A percentile compares a stretch with the other conserved stretches of the same genome.
Evolutionary conservation across 306 rosid genomes (phyloP).

Genomic region (Neltuma alba): DNA sequence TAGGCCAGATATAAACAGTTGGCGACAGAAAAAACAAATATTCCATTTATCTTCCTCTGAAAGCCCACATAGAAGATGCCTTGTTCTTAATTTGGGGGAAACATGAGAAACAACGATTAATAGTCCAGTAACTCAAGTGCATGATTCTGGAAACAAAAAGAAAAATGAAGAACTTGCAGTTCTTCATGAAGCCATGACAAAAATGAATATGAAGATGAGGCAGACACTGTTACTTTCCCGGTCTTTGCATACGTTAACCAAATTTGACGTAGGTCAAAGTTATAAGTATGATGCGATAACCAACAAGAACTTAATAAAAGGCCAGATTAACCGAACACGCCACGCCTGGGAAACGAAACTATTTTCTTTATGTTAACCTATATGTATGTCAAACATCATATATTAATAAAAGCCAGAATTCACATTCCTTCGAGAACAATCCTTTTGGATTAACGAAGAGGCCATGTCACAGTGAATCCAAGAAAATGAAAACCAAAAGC

Average conservation of each 20-base stretch:
- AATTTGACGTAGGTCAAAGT: neutral
- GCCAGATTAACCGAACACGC: neutral
- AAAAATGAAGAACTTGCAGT: neutral
- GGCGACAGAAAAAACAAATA: neutral
- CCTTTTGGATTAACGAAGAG: neutral
- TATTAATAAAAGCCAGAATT: constrained; percentile 29
- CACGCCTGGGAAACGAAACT: neutral
- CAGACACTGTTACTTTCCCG: constrained; percentile 4
- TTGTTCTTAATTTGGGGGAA: neutral
- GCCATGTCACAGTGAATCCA: neutral
- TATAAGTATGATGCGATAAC: constrained; percentile 10
- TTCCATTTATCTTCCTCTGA: neutral
- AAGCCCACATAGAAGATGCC: neutral
- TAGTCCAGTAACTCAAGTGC: neutral
- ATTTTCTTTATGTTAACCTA: neutral
- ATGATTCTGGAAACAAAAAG: neutral
- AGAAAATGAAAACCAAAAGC: neutral
- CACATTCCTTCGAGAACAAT: constrained; percentile 7
- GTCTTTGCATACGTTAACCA: neutral
- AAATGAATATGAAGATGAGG: constrained; percentile 8
- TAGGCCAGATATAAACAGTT: neutral
- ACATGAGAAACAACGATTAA: neutral
- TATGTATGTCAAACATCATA: neutral
- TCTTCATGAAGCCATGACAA: neutral
- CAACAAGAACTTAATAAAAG: constrained; percentile 18